These are phyloP conservation scores for Penicillium sp. DNA, from an alignment of 2,329 filamentous ascomycete species.

Conservation along the genomic window DNA sequence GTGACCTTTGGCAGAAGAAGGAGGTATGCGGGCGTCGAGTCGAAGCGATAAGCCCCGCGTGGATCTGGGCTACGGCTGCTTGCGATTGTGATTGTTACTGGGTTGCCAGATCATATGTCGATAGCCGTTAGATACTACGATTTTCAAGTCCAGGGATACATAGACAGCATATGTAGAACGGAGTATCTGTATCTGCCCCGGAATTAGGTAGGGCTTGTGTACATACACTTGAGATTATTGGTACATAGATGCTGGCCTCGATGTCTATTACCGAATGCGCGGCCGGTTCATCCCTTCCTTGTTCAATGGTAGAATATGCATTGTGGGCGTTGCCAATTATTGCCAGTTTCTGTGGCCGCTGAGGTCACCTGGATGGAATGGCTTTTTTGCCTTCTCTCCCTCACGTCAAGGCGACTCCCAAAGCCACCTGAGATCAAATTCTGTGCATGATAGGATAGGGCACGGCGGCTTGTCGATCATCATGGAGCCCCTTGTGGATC, in stretches of 20 bases:
- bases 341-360: background rate
- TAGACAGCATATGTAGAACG: too few species aligned
- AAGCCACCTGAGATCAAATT: background rate
- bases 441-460: background rate
- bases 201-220: background rate
- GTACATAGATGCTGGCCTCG: background rate
- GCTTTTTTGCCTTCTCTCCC: constrained; percentile 1
- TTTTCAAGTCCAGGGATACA: constrained; percentile 2
- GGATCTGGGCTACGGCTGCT: background rate
- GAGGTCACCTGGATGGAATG: background rate
- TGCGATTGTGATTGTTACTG: background rate
- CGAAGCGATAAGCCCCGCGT: background rate
- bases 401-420: constrained; percentile 1
- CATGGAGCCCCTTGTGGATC: background rate
- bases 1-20: background rate
- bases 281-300: constrained; percentile 2
- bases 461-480: constrained; percentile 3
- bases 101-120: constrained; percentile 3
- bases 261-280: background rate
- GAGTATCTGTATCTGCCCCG: background rate
- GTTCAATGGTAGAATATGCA: background rate
- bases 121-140: background rate
- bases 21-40: background rate
- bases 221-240: background rate
- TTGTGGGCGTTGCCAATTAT: background rate